Base-by-base conservation (phyloP, 176 grass and related monocot species). In the Juncus effusus region DNA sequence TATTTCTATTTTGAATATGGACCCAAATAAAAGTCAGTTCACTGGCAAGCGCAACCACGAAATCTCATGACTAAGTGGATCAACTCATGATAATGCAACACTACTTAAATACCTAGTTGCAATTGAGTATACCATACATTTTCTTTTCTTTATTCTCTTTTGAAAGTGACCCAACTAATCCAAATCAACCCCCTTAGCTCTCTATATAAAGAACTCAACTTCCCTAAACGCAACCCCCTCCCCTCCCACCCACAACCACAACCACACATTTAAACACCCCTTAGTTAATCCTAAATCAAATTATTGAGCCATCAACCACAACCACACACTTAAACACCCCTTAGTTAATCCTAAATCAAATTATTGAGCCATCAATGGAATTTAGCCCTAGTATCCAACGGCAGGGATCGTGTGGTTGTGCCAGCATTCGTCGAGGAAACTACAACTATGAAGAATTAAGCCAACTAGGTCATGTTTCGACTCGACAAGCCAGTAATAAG, bases 401-500 rank as follows among this genome's bases (percentile, higher is more conserved):
- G 6, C 90, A 83, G 74, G 67, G 82, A 19, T 90, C 86, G 5
- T 90, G 86, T 72, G 72, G 77, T 65, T 94, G 90, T 2, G 4
- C 8, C 12, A 72, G 15, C 53, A 42, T 72, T 13, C 37, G 38
- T 14, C 55, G 55, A 2, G 12, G 15, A 59, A 72, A 45, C 9
- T 47, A 47, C 44, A 19, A 41, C 58, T 61, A 75, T 1, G 72
- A 75, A 64, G 72, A 75, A 14, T 64, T 75, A 35, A 59, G 51
- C 6, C 59, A 75, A 16, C 42, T 54, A 3, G 59, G 6, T 11
- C 41, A 16, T 3, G 67, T 0, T 36, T 49, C 28, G 45, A 55
- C n/a, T 8, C 52, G 64, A 5, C 14, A 42, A 44, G 56, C 5
- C 14, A 70, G 51, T 77, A 59, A 7, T 53, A 72, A 72, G 54